Evolutionary conservation across 768 basidiomycete species (phyloP).

Genomic region (Lentinula lateritia): DNA sequence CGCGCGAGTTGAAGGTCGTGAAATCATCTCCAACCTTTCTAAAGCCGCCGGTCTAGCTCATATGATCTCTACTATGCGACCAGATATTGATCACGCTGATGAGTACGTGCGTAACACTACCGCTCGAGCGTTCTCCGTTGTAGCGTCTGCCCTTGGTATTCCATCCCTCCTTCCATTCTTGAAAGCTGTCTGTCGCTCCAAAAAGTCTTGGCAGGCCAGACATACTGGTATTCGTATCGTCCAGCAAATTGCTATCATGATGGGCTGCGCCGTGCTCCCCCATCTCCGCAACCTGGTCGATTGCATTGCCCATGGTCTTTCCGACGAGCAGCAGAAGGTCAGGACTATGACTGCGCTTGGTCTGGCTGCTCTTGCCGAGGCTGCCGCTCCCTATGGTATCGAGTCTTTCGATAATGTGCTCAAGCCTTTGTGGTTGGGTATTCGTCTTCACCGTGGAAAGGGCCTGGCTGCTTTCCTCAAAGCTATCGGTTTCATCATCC

Average conservation of each 20-base stretch:
- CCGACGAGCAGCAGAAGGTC: constrained; percentile 95
- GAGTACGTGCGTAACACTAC: constrained; percentile 99
- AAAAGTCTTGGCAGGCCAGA: constrained; percentile 99
- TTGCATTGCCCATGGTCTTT: constrained; percentile 88
- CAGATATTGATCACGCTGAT: constrained; percentile 98
- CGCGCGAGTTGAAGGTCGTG: constrained; percentile 94
- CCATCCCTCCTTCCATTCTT: constrained; percentile 97
- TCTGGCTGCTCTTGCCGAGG: constrained; percentile 92
- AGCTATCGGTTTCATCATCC: constrained; percentile 99
- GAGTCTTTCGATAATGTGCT: constrained; percentile 98
- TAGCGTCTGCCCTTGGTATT: constrained; percentile 97
- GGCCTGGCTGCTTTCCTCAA: constrained; percentile 93
- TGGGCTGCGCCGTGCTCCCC: constrained; percentile 97
- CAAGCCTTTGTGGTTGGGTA: constrained; percentile 91
- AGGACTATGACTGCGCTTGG: constrained; percentile 93
- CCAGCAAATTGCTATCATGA: constrained; percentile 99
- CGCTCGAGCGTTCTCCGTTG: constrained; percentile 97
- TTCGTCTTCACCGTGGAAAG: constrained; percentile 92
- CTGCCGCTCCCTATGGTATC: constrained; percentile 97
- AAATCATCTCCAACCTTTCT: constrained; percentile 97
- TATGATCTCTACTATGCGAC: constrained; percentile 99
- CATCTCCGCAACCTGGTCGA: constrained; percentile 96
- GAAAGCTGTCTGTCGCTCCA: constrained; percentile 96
- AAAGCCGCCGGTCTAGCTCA: constrained; percentile 99
- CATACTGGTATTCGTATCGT: constrained; percentile 99